Base-by-base conservation (phyloP, 352 stramenopile genomes). In the Pythium oligandrum region DNA sequence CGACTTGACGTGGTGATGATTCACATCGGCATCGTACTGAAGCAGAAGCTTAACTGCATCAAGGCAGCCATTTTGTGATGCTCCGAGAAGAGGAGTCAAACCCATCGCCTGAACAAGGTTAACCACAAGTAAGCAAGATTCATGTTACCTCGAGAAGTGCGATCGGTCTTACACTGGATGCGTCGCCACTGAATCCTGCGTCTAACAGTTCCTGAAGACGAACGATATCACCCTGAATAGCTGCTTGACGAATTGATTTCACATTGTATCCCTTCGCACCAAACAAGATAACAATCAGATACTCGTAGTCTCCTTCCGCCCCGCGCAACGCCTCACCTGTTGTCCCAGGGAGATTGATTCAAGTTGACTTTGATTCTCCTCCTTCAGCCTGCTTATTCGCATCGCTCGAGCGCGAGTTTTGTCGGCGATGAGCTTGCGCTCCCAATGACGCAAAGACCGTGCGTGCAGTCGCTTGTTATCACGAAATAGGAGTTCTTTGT, bases 201-300 rank as follows among this genome's bases (percentile, higher is more conserved):
- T 57, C 52, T 2, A 90, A 54, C 30, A 90, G 45, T 31, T 80
- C 67, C 26, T 64, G 51, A 9, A 90, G 62, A 4, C 75, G 66
- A 30, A 63, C 66, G 10, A 78, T 30, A 54, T 90, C 68, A 7
- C 76, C 79, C 43, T 71, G 63, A 55, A 90, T 79, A 26, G 76
- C 73, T 31, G 77, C 79, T 55, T 87, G 71, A 1, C 79, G 79
- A 42, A 90, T 88, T 3, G 73, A 82, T 40, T 84, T 73, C 33
- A 86, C 58, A 53, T 84, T 84, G 51, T 86, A 69, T 66, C 75
- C 75, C 79, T 90, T 55, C 10, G 9, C 54, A 43, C n/a, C 7
- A 5, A 26, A 4, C 33, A 7, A 11, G 31, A 35, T 11, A 10
- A 42, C 38, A 42, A 42, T 42, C 38, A 42, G 12, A 42, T 42